phyloP scores from a whole-genome alignment of 1,139 yeast species.

The Torulaspora pretoriensis region DNA sequence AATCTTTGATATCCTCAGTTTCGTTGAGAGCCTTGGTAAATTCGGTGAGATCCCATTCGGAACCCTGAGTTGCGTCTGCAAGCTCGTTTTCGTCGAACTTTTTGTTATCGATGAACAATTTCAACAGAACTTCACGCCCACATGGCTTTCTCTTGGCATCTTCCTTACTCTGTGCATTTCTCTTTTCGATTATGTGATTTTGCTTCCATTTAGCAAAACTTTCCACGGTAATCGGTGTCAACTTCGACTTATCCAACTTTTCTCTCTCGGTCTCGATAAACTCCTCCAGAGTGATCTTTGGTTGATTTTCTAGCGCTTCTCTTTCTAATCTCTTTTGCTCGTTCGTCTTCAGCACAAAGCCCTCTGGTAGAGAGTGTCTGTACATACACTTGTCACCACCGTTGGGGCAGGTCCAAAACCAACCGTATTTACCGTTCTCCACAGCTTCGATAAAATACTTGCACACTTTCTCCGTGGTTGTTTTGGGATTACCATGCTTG shows the following conservation, averaged over 20 bases:
- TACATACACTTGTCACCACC: constrained; percentile 93
- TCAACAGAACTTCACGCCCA: constrained; percentile 64
- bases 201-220: constrained; percentile 83
- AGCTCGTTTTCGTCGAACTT: constrained; percentile 45
- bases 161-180: constrained; percentile 53
- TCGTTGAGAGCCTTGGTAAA: constrained; percentile 33
- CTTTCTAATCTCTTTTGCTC: constrained; percentile 90
- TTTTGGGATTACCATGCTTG: constrained; percentile 90
- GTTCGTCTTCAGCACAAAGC: constrained; percentile 92
- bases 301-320: constrained; percentile 78
- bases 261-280: constrained; percentile 92
- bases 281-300: constrained; percentile 90
- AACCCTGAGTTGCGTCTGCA: constrained; percentile 46
- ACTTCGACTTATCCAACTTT: constrained; percentile 66
- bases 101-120: constrained; percentile 63
- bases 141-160: constrained; percentile 39
- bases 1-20: constrained; percentile 36
- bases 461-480: constrained; percentile 94
- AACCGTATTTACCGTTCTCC: constrained; percentile 95
- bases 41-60: constrained; percentile 69
- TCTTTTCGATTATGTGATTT: constrained; percentile 58
- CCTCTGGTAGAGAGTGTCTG: constrained; percentile 95
- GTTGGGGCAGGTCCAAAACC: constrained; percentile 99
- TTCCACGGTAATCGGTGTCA: constrained; percentile 85
- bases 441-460: constrained; percentile 94